These are phyloP conservation scores for Solanum clarkiae DNA, from an alignment of 257 asterid genomes.

Conservation along the genomic window DNA sequence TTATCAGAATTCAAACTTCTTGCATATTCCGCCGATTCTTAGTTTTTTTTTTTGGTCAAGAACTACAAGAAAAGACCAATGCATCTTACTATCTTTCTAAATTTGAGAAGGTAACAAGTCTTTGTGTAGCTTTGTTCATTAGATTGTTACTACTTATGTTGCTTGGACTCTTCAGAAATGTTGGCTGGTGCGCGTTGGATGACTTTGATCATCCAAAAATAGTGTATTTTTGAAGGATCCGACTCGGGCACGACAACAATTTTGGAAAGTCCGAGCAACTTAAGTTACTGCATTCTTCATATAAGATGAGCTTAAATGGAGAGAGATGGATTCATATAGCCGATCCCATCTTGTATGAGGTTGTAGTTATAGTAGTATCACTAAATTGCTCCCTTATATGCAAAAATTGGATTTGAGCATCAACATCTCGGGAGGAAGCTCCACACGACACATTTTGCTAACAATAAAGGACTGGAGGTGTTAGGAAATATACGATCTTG, in stretches of 20 bases:
- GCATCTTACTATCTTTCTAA: background rate
- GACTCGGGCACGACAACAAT: too few species aligned
- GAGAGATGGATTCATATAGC: background rate
- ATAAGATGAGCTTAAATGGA: background rate
- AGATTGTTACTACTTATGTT: background rate
- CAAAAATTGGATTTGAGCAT: background rate
- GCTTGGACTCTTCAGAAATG: too few species aligned
- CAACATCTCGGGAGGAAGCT: background rate
- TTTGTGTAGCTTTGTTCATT: background rate
- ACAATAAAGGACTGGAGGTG: background rate
- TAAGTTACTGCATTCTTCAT: background rate
- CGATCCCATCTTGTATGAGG: background rate
- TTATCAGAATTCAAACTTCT: background rate
- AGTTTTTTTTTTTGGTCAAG: background rate
- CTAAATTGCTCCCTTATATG: background rate
- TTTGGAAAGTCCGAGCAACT: too few species aligned
- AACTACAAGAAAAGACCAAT: background rate
- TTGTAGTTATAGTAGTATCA: background rate
- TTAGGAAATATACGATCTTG: too few species aligned
- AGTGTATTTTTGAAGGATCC: too few species aligned
- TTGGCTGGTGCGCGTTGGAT: too few species aligned
- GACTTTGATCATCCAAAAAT: too few species aligned
- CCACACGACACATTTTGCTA: background rate
- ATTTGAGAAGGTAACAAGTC: background rate
- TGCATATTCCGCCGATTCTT: background rate